Evolutionary conservation across 106 monocot species (phyloP).

Genomic region (Chionographis japonica): DNA sequence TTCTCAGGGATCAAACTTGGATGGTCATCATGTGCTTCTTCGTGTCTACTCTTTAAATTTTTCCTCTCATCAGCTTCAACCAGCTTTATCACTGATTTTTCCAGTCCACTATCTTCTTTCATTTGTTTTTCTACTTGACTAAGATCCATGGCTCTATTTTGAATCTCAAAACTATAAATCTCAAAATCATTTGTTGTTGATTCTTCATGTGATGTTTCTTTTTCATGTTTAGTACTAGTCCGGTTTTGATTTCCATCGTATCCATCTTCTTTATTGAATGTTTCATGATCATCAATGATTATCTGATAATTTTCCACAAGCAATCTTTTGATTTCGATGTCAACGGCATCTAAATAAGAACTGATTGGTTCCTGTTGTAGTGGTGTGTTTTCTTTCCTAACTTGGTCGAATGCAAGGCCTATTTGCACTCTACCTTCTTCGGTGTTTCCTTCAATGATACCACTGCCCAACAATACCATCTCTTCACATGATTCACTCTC

Average conservation of each 20-base stretch:
- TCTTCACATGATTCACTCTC: neutral
- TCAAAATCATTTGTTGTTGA: neutral
- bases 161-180: neutral
- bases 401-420: neutral
- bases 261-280: neutral
- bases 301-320: neutral
- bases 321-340: slow-evolving; percentile 6
- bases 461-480: neutral
- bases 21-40: neutral
- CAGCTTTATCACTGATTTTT: slow-evolving; percentile 1
- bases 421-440: neutral
- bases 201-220: neutral
- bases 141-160: slow-evolving; percentile 1
- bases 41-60: neutral
- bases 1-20: neutral
- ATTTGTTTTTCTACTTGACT: neutral
- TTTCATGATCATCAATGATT: neutral
- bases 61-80: neutral
- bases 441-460: neutral
- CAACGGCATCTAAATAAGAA: slow-evolving; percentile 10
- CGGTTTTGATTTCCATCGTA: neutral
- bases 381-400: neutral
- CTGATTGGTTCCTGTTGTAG: neutral
- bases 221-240: neutral
- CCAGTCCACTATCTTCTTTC: neutral